These are phyloP conservation scores for Mycena latifolia DNA, from an alignment of 768 basidiomycete genomes.

Conservation along the genomic window DNA sequence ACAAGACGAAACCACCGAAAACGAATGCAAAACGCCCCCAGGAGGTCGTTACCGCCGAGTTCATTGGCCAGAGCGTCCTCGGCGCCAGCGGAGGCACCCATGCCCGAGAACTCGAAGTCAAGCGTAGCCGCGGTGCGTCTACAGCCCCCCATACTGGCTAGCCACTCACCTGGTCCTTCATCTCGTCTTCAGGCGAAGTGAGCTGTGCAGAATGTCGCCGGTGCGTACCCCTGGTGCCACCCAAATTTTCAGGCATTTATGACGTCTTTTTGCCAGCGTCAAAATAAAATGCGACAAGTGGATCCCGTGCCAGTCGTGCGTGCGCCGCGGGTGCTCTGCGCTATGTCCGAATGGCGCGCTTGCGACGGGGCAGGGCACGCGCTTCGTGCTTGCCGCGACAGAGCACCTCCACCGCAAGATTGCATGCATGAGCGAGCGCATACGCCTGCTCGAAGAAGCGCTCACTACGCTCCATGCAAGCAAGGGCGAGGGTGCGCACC, in stretches of 20 bases:
- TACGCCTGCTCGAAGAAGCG: slow-evolving; percentile 73
- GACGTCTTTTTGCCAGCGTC: slow-evolving; percentile 56
- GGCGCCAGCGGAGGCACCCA: slow-evolving; percentile 47
- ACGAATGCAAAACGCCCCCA: slow-evolving; percentile 64
- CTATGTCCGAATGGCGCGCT: slow-evolving; percentile 81
- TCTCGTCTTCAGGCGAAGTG: slow-evolving; percentile 55
- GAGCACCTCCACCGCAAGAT: slow-evolving; percentile 74
- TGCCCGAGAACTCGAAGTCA: slow-evolving; percentile 78
- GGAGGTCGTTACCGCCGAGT: slow-evolving; percentile 62
- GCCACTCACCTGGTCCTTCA: slow-evolving; percentile 28
- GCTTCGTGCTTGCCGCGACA: slow-evolving; percentile 75
- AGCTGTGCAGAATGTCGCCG: slow-evolving; percentile 85
- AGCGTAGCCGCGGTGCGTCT: slow-evolving; percentile 70
- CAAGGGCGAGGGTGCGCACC: slow-evolving; percentile 53
- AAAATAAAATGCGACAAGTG: slow-evolving; percentile 90
- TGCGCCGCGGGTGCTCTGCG: slow-evolving; percentile 77
- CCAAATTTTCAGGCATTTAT: slow-evolving; percentile 44
- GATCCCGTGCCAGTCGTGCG: slow-evolving; percentile 82
- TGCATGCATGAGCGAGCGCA: slow-evolving; percentile 62
- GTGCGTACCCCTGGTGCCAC: slow-evolving; percentile 57
- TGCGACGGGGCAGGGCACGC: slow-evolving; percentile 84
- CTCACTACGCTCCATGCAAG: slow-evolving; percentile 62
- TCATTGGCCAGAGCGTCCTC: slow-evolving; percentile 47
- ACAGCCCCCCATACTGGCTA: slow-evolving; percentile 5
- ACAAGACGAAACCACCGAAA: slow-evolving; percentile 56